Evolutionary conservation across 2,329 filamentous ascomycete genomes (phyloP).

Genomic region (Fusarium keratoplasticum): DNA sequence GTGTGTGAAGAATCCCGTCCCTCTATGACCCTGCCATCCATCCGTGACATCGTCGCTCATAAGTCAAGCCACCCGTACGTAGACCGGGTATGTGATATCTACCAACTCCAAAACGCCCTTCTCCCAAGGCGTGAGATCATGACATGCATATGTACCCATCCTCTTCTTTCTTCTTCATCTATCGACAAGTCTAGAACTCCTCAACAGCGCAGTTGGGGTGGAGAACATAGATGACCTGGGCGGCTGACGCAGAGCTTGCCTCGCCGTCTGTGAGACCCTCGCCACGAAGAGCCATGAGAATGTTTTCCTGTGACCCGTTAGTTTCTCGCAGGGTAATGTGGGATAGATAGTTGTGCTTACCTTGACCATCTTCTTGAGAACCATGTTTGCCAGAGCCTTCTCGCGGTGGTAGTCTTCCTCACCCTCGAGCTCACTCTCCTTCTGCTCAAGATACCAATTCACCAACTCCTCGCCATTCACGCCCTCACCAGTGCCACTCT

Average conservation of each 20-base stretch:
- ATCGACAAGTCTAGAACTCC: constrained; percentile 54
- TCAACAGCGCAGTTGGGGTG: constrained; percentile 95
- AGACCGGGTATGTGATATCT: constrained; percentile 16
- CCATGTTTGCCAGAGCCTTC: constrained; percentile 79
- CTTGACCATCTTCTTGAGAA: constrained; percentile 96
- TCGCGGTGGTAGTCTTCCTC: constrained; percentile 87
- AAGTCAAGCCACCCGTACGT: constrained; percentile 7
- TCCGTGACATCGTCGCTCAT: constrained; percentile 26
- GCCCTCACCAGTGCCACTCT: constrained; percentile 80
- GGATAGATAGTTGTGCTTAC: constrained; percentile 61
- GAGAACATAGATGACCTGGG: constrained; percentile 79
- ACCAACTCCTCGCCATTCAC: constrained; percentile 85
- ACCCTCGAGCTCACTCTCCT: constrained; percentile 82
- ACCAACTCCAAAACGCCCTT: constrained; percentile 38
- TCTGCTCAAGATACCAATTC: constrained; percentile 92
- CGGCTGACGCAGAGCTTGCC: constrained; percentile 53
- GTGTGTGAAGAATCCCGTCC: background rate
- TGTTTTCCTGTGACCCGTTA: constrained; percentile 76
- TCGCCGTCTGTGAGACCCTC: constrained; percentile 66
- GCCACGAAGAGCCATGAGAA: constrained; percentile 82
- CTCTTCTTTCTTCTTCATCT: background rate
- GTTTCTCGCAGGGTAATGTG: constrained; percentile 37
- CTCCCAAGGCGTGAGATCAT: constrained; percentile 29
- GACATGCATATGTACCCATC: constrained; percentile 14
- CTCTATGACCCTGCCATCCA: background rate